Base-by-base conservation (phyloP, 352 stramenopile species). In the Pythium coloratum region DNA sequence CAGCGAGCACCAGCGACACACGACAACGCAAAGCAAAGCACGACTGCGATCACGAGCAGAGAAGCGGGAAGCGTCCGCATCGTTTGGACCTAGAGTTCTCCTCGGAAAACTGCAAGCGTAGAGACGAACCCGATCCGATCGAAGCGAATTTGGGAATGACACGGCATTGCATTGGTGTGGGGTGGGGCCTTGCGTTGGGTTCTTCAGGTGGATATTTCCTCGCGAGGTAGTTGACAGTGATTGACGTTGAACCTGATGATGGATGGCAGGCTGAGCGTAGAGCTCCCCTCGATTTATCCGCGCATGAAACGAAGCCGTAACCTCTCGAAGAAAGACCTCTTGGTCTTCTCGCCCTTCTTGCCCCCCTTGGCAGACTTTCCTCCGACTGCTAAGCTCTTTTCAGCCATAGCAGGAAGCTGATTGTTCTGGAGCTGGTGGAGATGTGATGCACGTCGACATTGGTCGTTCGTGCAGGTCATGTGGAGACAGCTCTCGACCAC, bases 401-500 rank as follows among this genome's bases (percentile, higher is more conserved):
- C 62, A 24, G 18, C 58, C 44, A 34, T 57, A 24, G 32, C 58
- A 18, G 14, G 32, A n/a, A 14, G 49, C 20, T 34, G 63, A 32
- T 53, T 40, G 18, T 20, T 46, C 36, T 55, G 54, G 44, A 53
- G 24, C 49, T 40, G 14, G 9, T 38, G 47, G 16, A 33, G 55
- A 33, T 34, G 54, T 13, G 54, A 42, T 3, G 33, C 30, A 12
- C 38, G 55, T 28, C 47, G 56, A n/a, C 58, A 71, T 28, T 69
- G 73, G n/a, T 77, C 83, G 20, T 83, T 78, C 6, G 69, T 75
- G 64, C 81, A 90, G 1, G 83, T 89, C 49, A 89, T 78, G 71
- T 91, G 82, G 0, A 91, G 76, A 76, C 82, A 91, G 56, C 72
- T 85, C 69, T 91, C 79, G 33, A 91, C 76, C 8, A 89, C 81